Conservation (phyloP, 1,284 basidiomycete species). For the Exobasidium rhododendri region DNA sequence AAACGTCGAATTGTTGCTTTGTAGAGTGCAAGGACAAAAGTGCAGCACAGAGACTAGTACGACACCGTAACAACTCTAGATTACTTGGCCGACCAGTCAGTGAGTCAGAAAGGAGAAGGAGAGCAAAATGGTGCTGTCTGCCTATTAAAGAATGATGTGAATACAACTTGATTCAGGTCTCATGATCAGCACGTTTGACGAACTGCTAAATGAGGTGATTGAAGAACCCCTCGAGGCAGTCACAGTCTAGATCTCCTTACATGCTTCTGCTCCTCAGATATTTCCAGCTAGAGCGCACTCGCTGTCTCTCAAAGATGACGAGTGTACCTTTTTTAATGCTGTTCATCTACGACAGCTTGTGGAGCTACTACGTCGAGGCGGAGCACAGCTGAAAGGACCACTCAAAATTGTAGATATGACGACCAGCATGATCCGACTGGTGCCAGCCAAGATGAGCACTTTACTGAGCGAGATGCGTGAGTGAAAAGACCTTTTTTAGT, state of each 20-base stretch:
- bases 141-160: slow-evolving; percentile 86
- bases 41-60: slow-evolving; percentile 17
- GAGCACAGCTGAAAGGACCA: slow-evolving; percentile 16
- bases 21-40: slow-evolving; percentile 15
- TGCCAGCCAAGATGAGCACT: slow-evolving; percentile 1
- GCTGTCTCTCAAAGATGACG: not conserved
- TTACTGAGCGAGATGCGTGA: slow-evolving; percentile 7
- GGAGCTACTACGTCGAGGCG: slow-evolving; percentile 6
- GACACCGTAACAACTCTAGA: slow-evolving; percentile 19
- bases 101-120: slow-evolving; percentile 10
- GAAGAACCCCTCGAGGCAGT: too few species aligned
- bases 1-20: slow-evolving; percentile 21
- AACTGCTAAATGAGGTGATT: slow-evolving; percentile 12
- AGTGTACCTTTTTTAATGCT: slow-evolving; percentile 5
- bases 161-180: not conserved
- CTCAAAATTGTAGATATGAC: slow-evolving; percentile 13
- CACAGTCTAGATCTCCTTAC: too few species aligned
- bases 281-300: slow-evolving; percentile 2
- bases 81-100: slow-evolving; percentile 17
- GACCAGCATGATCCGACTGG: slow-evolving; percentile 12
- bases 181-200: slow-evolving; percentile 1
- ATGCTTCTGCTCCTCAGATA: not conserved
- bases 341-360: slow-evolving; percentile 11
- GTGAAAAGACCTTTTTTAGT: too few species aligned
- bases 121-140: slow-evolving; percentile 12